A percentile compares a stretch with the other conserved stretches of the same genome.
phyloP scores from a whole-genome alignment of 192 early-diverging fungal species.

The Backusella morwellensis region DNA sequence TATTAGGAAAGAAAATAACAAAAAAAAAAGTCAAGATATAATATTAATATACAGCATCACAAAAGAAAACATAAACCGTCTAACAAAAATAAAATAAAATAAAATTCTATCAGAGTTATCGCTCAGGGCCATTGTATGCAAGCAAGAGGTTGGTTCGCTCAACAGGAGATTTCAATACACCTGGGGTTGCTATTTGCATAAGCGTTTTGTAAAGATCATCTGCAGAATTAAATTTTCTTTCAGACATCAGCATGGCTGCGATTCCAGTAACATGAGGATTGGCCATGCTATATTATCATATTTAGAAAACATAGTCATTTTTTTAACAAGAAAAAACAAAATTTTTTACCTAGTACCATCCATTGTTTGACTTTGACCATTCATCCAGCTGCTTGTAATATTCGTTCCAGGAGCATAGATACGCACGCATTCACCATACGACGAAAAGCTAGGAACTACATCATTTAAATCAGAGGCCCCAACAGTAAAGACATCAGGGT shows the following conservation, averaged over 20 bases:
- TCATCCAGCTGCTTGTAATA: slow-evolving; percentile 45
- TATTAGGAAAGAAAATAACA: no score
- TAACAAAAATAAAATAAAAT: neutral
- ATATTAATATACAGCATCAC: neutral
- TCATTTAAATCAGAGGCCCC: slow-evolving; percentile 44
- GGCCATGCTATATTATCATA: slow-evolving; percentile 39
- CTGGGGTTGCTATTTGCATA: slow-evolving; percentile 5
- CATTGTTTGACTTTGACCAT: slow-evolving; percentile 20
- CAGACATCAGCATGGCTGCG: slow-evolving; percentile 41
- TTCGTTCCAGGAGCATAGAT: slow-evolving; percentile 61
- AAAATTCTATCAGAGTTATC: neutral
- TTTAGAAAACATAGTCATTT: neutral
- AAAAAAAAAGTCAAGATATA: neutral
- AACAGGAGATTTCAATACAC: neutral
- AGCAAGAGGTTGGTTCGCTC: neutral
- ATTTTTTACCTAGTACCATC: slow-evolving; percentile 49
- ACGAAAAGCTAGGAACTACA: slow-evolving; percentile 45
- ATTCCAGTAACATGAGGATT: slow-evolving; percentile 48
- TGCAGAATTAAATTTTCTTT: slow-evolving; percentile 17
- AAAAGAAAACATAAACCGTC: neutral
- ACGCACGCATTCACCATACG: slow-evolving; percentile 56
- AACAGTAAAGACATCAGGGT: slow-evolving; percentile 41
- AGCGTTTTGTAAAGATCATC: slow-evolving; percentile 35
- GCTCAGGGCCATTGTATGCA: slow-evolving; percentile 8
- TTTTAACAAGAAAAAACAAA: neutral